Evolutionary conservation across 345 rosid species (phyloP), one percentile per base, ranked within the genome.

Genomic region (Capsella bursapastoris): DNA sequence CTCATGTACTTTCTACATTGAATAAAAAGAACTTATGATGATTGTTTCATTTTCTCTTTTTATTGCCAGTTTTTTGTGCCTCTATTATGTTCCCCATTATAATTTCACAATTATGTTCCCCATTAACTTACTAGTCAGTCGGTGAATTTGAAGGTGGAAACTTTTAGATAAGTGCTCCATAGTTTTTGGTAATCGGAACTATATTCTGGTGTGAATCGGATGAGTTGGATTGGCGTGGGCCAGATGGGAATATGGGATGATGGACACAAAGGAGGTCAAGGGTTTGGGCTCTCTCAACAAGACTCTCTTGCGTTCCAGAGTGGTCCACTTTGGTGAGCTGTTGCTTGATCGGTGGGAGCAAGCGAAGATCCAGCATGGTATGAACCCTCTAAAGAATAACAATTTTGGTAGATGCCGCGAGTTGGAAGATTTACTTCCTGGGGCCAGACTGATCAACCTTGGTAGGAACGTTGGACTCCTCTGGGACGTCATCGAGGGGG

Each of bases 391-490:
- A 43, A 43, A 4, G n/a, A 32, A 32, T 32, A 32, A 1, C 32
- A 29, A 29, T 4, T 29, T 29, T 29, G 31, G 31, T 29, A 6
- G 7, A 41, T 1, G 14, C 13, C 1, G 2, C 45, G 12, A 12
- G 31, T 4, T 22, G 35, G 6, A 3, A 61, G 35, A 44, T 43
- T 14, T 44, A 44, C 37, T 43, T 44, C 67, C 52, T 4, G 25
- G 52, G 38, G 52, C 25, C n/a, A 51, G 48, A 51, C 7, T 66
- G 7, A 13, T 0, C 59, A 51, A 6, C 35, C 51, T 7, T 35
- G 91, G 92, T 1, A 87, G 89, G 41, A 91, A 89, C 52, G 56
- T 91, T 84, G 62, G 79, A 66, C 88, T 91, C 70, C 82, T 85
- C 50, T 91, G 95, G 97, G 92, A 89, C 50, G 76, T 61, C 18